Evolutionary conservation across 2,329 filamentous ascomycete species (phyloP).

Genomic region (Akanthomyces lecanii): DNA sequence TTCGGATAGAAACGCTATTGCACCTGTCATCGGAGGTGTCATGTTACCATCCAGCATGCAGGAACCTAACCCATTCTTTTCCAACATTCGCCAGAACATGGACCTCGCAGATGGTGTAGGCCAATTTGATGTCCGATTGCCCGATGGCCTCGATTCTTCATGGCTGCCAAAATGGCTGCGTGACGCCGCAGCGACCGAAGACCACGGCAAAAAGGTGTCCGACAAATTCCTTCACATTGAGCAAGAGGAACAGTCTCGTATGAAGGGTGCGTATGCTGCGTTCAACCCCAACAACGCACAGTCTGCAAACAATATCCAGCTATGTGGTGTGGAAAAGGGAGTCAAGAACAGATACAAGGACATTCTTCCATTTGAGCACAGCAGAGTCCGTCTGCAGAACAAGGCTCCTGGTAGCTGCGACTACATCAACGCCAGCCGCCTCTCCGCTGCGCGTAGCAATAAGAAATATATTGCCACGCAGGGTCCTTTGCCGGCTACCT

Average conservation of each 20-base stretch:
- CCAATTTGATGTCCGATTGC: conserved; percentile 59
- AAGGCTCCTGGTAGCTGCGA: conserved; percentile 69
- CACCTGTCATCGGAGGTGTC: conserved; percentile 83
- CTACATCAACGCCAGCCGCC: conserved; percentile 91
- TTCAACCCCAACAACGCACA: conserved; percentile 38
- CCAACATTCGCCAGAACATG: conserved; percentile 94
- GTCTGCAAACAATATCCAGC: conserved; percentile 50
- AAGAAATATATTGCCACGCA: conserved; percentile 96
- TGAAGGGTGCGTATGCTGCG: conserved; percentile 69
- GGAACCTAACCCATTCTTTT: conserved; percentile 83
- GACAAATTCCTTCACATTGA: conserved; percentile 83
- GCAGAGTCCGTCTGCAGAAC: conserved; percentile 73
- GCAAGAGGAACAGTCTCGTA: conserved; percentile 80
- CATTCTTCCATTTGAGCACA: conserved; percentile 93
- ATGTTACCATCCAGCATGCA: conserved; percentile 67
- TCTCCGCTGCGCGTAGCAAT: conserved; percentile 75
- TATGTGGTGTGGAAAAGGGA: conserved; percentile 92
- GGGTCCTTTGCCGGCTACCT: conserved; percentile 87
- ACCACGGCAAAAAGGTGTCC: conserved; percentile 76
- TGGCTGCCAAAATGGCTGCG: conserved; percentile 74
- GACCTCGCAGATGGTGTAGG: conserved; percentile 91
- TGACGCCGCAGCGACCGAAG: conserved; percentile 58
- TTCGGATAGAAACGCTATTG: conserved; percentile 40
- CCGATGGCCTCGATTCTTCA: conserved; percentile 41
- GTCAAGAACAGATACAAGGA: conserved; percentile 97